Conservation (phyloP, 108 stramenopile species). For the Nitzschia putrida region DNA sequence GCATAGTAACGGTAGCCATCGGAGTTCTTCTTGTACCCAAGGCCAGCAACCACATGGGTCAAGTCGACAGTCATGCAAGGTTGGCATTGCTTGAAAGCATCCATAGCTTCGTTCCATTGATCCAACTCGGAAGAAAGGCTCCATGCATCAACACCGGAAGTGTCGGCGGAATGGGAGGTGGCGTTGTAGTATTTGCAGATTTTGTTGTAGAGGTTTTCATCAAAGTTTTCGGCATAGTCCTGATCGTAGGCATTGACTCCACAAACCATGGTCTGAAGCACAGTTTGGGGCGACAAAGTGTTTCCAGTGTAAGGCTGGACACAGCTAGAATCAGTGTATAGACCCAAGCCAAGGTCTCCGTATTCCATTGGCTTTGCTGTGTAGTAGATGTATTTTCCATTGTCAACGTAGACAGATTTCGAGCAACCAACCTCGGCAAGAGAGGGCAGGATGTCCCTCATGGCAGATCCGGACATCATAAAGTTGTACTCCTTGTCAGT, state of each 20-base stretch:
- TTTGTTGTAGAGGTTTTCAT: background rate
- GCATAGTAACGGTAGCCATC: constrained; percentile 41
- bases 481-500: constrained; percentile 56
- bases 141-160: background rate
- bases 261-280: constrained; percentile 37
- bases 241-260: background rate
- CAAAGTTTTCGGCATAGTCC: background rate
- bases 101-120: constrained; percentile 48
- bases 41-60: constrained; percentile 22
- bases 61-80: constrained; percentile 56
- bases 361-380: constrained; percentile 50
- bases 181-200: background rate
- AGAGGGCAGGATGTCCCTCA: constrained; percentile 32
- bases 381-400: constrained; percentile 52
- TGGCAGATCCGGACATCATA: constrained; percentile 27
- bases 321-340: constrained; percentile 61
- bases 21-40: constrained; percentile 26
- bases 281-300: constrained; percentile 29
- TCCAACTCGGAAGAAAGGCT: constrained; percentile 15
- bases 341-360: constrained; percentile 44
- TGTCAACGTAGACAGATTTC: background rate
- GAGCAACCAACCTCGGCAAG: constrained; percentile 25
- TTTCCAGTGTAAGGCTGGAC: constrained; percentile 36
- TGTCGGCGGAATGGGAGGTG: background rate
- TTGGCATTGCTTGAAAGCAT: constrained; percentile 53